A percentile compares a stretch with the other conserved stretches of the same genome.
Conservation (phyloP, 2,329 filamentous ascomycete genomes). For the Trichoderma oligosporum region DNA sequence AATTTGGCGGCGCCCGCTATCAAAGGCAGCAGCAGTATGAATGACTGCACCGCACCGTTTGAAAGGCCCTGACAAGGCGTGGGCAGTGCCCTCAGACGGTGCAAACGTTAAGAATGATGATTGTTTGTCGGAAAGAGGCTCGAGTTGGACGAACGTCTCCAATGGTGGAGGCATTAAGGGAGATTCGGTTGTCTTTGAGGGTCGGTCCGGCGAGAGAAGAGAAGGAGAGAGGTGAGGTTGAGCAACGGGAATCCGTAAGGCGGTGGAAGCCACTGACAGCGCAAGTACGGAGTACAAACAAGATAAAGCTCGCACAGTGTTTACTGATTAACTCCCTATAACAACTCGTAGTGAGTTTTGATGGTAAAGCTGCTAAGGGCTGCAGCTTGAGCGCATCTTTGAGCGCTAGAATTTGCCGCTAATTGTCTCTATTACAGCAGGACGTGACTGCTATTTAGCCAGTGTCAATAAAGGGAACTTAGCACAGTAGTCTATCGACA, state of each 20-base stretch:
- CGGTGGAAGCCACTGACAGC: not conserved
- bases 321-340: too few species aligned
- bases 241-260: slow-evolving; percentile 9
- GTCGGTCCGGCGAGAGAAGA: too few species aligned
- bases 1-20: slow-evolving; percentile 18
- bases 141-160: slow-evolving; percentile 8
- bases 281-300: too few species aligned
- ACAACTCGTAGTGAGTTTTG: too few species aligned
- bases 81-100: slow-evolving; percentile 8
- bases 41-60: not conserved
- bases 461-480: too few species aligned
- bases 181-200: not conserved
- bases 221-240: slow-evolving; percentile 6
- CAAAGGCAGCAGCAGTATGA: slow-evolving; percentile 18
- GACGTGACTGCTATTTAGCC: too few species aligned
- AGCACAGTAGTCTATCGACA: too few species aligned
- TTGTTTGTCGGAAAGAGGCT: not conserved
- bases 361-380: too few species aligned
- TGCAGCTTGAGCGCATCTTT: too few species aligned
- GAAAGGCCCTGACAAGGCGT: slow-evolving; percentile 3
- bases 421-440: too few species aligned
- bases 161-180: slow-evolving; percentile 11
- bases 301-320: too few species aligned
- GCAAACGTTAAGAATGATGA: not conserved
- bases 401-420: too few species aligned